Percentiles rank a stretch among this genome's conserved stretches.
These are phyloP conservation scores for Asterella californica DNA, from an alignment of 225 moss, liverwort and hornwort species.

Conservation along the genomic window DNA sequence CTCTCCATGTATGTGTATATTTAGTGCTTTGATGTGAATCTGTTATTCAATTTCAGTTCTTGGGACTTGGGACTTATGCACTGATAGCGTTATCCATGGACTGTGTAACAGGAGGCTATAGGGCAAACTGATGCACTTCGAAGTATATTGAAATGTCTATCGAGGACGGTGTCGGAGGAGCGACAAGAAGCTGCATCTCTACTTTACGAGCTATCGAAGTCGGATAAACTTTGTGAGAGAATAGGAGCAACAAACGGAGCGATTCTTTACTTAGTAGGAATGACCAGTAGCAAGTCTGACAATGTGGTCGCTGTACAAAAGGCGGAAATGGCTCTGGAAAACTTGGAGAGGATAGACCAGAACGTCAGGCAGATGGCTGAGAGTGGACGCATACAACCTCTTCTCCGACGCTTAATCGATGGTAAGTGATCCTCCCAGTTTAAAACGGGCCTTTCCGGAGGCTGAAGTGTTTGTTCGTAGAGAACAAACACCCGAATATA, in stretches of 20 bases:
- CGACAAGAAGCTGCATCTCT: conserved; percentile 74
- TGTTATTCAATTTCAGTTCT: not conserved
- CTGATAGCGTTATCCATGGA: too few relatives aligned
- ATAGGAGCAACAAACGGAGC: conserved; percentile 85
- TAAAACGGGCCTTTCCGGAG: not conserved
- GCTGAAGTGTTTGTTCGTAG: not conserved
- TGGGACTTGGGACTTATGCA: not conserved
- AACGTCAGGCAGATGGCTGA: conserved; percentile 92
- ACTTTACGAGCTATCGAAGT: conserved; percentile 73
- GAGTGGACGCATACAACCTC: conserved; percentile 87
- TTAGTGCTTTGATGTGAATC: not conserved
- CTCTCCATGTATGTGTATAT: not conserved
- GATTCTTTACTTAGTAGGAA: conserved; percentile 75
- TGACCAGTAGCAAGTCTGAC: conserved; percentile 69
- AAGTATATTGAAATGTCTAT: conserved; percentile 71
- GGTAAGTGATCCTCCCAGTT: conserved; percentile 37
- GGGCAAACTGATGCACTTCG: conserved; percentile 58
- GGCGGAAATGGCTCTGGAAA: conserved; percentile 67
- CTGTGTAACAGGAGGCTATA: conserved; percentile 56
- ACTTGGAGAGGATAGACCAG: conserved; percentile 61
- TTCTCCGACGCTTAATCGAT: conserved; percentile 61
- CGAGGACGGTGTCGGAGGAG: conserved; percentile 62
- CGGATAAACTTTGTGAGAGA: conserved; percentile 64
- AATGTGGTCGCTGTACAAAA: conserved; percentile 50
- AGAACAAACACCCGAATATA: not conserved